Conservation (phyloP, 495 filamentous ascomycete genomes). For the Sporormia fimetaria region DNA sequence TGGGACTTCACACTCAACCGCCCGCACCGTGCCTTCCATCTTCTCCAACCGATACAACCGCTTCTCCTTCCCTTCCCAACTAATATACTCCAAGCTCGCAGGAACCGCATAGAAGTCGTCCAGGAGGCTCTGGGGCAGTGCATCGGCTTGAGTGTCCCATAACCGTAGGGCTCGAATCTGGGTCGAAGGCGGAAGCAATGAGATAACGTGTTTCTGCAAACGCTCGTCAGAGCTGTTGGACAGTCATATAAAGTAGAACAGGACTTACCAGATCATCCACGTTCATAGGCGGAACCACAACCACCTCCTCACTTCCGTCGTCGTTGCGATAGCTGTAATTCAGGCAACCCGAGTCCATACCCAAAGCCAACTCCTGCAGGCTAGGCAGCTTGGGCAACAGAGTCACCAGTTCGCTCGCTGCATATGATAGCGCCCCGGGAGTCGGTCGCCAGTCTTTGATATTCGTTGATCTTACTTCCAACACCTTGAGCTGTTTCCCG, state of each 20-base stretch:
- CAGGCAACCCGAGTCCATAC: conserved; percentile 4
- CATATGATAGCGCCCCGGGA: too few relatives aligned
- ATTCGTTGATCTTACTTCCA: conserved; percentile 2
- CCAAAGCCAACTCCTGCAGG: conserved; percentile 7
- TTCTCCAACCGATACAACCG: conserved; percentile 8
- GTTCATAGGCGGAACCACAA: conserved; percentile 4
- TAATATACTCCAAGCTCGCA: conserved; percentile 6
- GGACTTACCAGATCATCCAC: conserved; percentile 10
- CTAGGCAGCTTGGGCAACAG: conserved; percentile 1
- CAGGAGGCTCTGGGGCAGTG: conserved; percentile 4
- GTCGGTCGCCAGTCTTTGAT: conserved; percentile 2
- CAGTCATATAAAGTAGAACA: neutral
- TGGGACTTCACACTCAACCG: conserved; percentile 4
- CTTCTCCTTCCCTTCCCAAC: conserved; percentile 11
- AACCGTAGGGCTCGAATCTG: conserved; percentile 11
- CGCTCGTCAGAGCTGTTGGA: neutral
- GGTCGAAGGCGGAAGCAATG: conserved; percentile 1
- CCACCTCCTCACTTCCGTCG: neutral
- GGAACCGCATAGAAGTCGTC: conserved; percentile 8
- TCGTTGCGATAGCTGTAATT: neutral
- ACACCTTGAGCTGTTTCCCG: neutral
- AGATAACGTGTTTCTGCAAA: conserved; percentile 5
- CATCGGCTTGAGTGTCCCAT: conserved; percentile 4
- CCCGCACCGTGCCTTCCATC: conserved; percentile 4
- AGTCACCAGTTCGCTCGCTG: too few relatives aligned